Conservation (phyloP, 2,329 filamentous ascomycete species). For the Zymoseptoria passerinii region DNA sequence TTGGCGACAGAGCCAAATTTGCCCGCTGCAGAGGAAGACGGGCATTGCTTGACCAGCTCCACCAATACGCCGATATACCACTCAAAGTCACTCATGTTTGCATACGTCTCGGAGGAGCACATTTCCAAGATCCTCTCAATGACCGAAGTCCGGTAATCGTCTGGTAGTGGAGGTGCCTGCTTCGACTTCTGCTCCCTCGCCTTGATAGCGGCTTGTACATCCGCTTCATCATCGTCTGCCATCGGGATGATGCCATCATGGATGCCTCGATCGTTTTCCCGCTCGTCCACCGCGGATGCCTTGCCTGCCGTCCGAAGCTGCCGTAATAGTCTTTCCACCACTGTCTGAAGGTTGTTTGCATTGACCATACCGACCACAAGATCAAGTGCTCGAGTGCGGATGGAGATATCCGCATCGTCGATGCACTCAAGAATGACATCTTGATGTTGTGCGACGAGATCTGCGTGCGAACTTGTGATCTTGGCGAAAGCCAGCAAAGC, state of each 20-base stretch:
- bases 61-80: constrained; percentile 93
- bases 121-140: constrained; percentile 77
- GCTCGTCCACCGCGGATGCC: constrained; percentile 39
- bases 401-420: constrained; percentile 91
- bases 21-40: constrained; percentile 33
- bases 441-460: constrained; percentile 82
- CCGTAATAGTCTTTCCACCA: constrained; percentile 78
- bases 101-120: constrained; percentile 83
- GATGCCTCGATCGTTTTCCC: constrained; percentile 40
- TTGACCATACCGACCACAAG: constrained; percentile 91
- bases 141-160: constrained; percentile 78
- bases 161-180: constrained; percentile 58
- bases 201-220: constrained; percentile 49
- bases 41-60: constrained; percentile 67
- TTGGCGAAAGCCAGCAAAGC: constrained; percentile 91
- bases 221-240: constrained; percentile 51
- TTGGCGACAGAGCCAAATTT: constrained; percentile 8
- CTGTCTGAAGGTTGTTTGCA: constrained; percentile 70
- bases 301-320: constrained; percentile 65
- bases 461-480: constrained; percentile 80
- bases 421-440: constrained; percentile 96
- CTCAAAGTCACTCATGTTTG: constrained; percentile 80
- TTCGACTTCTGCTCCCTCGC: constrained; percentile 42
- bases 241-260: constrained; percentile 38
- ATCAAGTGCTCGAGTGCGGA: constrained; percentile 84